Evolutionary conservation across 352 stramenopile species (phyloP).

Genomic region (Saprolegnia parasitica): DNA sequence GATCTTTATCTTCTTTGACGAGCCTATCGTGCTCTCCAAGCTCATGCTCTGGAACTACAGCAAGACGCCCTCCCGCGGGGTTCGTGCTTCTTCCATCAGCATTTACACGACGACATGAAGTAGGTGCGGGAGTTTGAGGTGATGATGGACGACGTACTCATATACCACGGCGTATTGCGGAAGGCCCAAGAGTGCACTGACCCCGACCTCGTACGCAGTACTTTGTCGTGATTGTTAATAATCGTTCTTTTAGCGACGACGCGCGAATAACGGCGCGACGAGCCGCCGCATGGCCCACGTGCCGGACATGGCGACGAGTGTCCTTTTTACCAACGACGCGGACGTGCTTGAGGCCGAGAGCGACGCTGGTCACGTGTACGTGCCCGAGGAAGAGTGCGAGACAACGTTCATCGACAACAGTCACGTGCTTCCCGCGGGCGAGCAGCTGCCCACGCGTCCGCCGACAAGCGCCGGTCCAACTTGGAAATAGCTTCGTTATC

Average conservation of each 20-base stretch:
- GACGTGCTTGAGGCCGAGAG: conserved; percentile 49
- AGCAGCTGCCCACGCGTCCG: conserved; percentile 37
- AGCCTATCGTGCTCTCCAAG: conserved; percentile 62
- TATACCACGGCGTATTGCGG: conserved; percentile 31
- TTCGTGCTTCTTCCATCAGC: conserved; percentile 41
- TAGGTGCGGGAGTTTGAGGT: background rate
- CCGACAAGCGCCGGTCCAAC: conserved; percentile 45
- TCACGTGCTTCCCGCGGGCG: conserved; percentile 55
- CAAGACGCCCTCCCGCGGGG: conserved; percentile 77
- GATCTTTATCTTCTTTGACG: conserved; percentile 69
- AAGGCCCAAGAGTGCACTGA: conserved; percentile 37
- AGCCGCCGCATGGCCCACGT: conserved; percentile 43
- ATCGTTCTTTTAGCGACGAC: conserved; percentile 41
- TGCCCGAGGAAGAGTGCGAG: conserved; percentile 56
- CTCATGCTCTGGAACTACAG: conserved; percentile 89
- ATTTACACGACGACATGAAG: background rate
- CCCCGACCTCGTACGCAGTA: conserved; percentile 29
- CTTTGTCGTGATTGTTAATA: conserved; percentile 12
- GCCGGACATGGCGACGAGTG: conserved; percentile 55
- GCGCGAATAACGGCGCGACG: conserved; percentile 38
- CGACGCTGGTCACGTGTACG: conserved; percentile 42
- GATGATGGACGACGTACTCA: conserved; percentile 17
- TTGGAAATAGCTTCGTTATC: background rate
- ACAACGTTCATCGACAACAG: conserved; percentile 74
- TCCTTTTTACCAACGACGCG: conserved; percentile 72